Percentiles rank a stretch among this genome's conserved stretches.
Evolutionary conservation across 108 stramenopile genomes (phyloP).

Genomic region (Conticribra guillardii): DNA sequence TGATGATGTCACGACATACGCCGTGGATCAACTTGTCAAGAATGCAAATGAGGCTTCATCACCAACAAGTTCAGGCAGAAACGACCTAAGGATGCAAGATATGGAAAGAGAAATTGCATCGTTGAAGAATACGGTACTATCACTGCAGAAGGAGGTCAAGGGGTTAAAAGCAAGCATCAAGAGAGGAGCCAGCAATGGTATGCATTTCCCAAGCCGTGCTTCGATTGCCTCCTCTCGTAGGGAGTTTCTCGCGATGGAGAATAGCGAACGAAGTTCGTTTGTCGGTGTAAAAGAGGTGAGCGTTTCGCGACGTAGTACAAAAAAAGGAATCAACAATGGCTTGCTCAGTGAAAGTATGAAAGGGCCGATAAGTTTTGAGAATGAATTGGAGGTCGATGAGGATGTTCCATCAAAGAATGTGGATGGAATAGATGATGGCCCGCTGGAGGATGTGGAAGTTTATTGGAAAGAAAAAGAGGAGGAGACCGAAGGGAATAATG

Average conservation of each 20-base stretch:
- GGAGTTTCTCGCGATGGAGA: too few relatives aligned
- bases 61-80: too few relatives aligned
- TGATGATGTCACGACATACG: too few relatives aligned
- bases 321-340: too few relatives aligned
- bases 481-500: neutral
- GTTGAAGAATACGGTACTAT: constrained; percentile 2
- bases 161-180: neutral
- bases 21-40: too few relatives aligned
- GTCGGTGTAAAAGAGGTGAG: too few relatives aligned
- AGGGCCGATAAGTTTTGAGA: neutral
- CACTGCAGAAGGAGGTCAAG: neutral
- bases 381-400: neutral
- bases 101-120: constrained; percentile 22
- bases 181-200: neutral
- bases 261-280: too few relatives aligned
- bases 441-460: constrained; percentile 33
- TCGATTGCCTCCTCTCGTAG: too few relatives aligned
- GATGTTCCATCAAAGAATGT: neutral
- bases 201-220: too few relatives aligned
- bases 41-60: too few relatives aligned
- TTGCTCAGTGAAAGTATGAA: constrained; percentile 1
- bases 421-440: constrained; percentile 9
- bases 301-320: too few relatives aligned
- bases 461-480: constrained; percentile 27
- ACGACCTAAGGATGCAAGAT: constrained; percentile 5